Evolutionary conservation across 345 rosid genomes (phyloP), one percentile per base, ranked within the genome.

Genomic region (Salix exigua): DNA sequence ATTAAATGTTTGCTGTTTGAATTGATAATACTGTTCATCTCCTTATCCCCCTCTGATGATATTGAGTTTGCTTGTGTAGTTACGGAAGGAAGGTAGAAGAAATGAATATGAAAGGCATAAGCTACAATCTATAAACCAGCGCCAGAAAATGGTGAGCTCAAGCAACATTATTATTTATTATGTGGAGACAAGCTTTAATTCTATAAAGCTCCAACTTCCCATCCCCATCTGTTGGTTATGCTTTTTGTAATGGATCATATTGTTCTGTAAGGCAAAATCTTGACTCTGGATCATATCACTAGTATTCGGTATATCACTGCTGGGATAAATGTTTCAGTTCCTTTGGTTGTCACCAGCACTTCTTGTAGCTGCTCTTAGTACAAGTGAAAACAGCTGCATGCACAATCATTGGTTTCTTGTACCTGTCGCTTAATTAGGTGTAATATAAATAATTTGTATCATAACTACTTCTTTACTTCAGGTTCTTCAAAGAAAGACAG

Each of bases 401-500:
- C 28, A 10, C 63, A 4, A n/a, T 58, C 63, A 58, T n/a, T 58
- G 63, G 63, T 23, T 58, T 58, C 63, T 58, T 23, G 63, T 58
- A 9, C 10, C 63, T 58, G 63, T n/a, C 14, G 14, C 51, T 46
- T 13, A 42, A 42, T 76, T 71, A 17, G 38, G 40, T 42, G 51
- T 72, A 42, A 55, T n/a, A 73, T 23, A 53, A 58, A 42, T 78
- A 25, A 71, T 53, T 25, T 70, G 37, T 53, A 68, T 51, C 33
- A 13, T 26, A 75, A 61, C 38, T 31, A 40, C 64, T 73, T 75
- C 66, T 70, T 69, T 53, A 77, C 78, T 80, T 72, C 87, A 96
- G 99, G 98, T 96, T 86, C 98, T 96, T 73, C 99, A 96, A 70
- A 89, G 99, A 82, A 96, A 96, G 88, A 96, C 97, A 53, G 99